Evolutionary conservation across 345 rosid genomes (phyloP), one percentile per base, ranked within the genome.

Genomic region (Limnanthes douglasii): DNA sequence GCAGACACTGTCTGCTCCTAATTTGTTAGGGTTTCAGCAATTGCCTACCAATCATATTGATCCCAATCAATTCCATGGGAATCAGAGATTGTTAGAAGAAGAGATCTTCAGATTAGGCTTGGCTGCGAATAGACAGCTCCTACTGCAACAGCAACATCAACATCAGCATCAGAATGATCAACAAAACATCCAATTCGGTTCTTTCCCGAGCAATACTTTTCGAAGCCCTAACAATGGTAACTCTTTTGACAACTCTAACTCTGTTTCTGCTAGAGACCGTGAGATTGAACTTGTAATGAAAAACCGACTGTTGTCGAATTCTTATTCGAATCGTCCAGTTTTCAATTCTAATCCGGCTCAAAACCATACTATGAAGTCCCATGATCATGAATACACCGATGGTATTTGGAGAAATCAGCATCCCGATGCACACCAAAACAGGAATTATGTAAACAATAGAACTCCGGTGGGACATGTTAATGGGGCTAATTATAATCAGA

Each of bases 171-270:
- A 45, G 48, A n/a, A n/a, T n/a, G 62, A 49, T 6, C 54, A 39
- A 11, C 81, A 50, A 7, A 63, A 62, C 44, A 53, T 81, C 28
- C 46, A 49, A 13, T 81, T 81, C 40, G 92, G 97, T 17, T 68
- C 86, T 23, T 60, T 70, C 35, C 66, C 64, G 0, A 64, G 58
- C 29, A 66, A 72, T 37, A 24, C 34, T 46, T 12, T 55, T 21
- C 72, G 51, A 12, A 57, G 39, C n/a, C 37, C 60, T 8, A 61
- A 59, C 11, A 53, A 56, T 34, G 65, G 50, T 20, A 59, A 29
- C 48, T 45, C 45, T 10, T 31, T 19, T 18, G 56, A 30, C 15
- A 68, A 52, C 53, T 57, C 56, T 20, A 46, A 53, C 27, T 38
- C 48, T 18, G 31, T 51, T 28, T 17, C 54, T 4, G 41, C 43